These are phyloP conservation scores for Candida orba DNA, from an alignment of 805 yeast genomes.

Conservation along the genomic window DNA sequence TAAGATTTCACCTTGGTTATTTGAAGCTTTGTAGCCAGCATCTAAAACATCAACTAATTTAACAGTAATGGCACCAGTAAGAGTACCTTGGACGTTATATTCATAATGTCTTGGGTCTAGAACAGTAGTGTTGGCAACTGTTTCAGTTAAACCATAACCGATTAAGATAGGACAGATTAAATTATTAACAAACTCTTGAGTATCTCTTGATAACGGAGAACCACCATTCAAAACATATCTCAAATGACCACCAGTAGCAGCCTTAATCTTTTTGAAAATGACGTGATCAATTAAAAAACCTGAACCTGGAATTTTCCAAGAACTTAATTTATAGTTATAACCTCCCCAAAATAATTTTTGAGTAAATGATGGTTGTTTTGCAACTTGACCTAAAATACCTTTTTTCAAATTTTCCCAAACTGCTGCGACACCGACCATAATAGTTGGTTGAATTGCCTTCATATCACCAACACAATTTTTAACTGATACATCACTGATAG, in stretches of 20 bases:
- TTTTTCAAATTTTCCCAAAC: slow-evolving; percentile 96
- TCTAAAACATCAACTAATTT: slow-evolving; percentile 89
- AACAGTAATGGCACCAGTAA: slow-evolving; percentile 76
- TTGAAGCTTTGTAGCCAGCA: slow-evolving; percentile 83
- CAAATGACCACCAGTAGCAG: slow-evolving; percentile 91
- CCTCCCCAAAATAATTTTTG: slow-evolving; percentile 90
- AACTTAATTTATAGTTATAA: slow-evolving; percentile 59
- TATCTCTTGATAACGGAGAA: slow-evolving; percentile 74
- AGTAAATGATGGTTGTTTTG: slow-evolving; percentile 51
- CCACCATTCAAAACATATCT: slow-evolving; percentile 82
- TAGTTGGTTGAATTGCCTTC: slow-evolving; percentile 77
- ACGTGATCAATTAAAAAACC: slow-evolving; percentile 53
- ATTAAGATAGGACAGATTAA: slow-evolving; percentile 80
- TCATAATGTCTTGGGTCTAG: slow-evolving; percentile 59
- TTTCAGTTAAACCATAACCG: slow-evolving; percentile 96
- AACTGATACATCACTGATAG: slow-evolving; percentile 75
- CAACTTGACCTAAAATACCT: slow-evolving; percentile 77
- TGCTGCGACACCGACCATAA: slow-evolving; percentile 98
- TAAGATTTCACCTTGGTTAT: slow-evolving; percentile 89
- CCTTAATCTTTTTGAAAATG: slow-evolving; percentile 80
- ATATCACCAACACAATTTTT: slow-evolving; percentile 86
- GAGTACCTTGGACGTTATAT: slow-evolving; percentile 72
- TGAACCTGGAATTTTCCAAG: slow-evolving; percentile 70
- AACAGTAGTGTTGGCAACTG: slow-evolving; percentile 82
- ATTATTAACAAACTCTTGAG: slow-evolving; percentile 73